A percentile compares a stretch with the other conserved stretches of the same genome.
These are phyloP conservation scores for Cucumis melo DNA, from an alignment of 306 rosid genomes.

Conservation along the genomic window DNA sequence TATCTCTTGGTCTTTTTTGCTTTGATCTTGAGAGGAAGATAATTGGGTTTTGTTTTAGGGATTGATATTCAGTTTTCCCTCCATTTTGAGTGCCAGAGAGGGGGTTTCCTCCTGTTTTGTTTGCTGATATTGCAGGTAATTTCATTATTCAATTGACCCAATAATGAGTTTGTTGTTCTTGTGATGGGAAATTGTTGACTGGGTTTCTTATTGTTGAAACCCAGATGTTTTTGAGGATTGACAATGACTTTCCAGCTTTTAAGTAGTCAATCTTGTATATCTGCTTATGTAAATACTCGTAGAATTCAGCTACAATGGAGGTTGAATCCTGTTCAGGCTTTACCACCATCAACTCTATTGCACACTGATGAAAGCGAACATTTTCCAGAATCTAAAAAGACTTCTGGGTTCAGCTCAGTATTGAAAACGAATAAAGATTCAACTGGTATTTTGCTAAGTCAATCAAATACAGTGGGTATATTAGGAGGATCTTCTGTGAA, in stretches of 20 bases:
- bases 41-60: not conserved
- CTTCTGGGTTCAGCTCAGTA: conserved; percentile 20
- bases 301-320: conserved; percentile 24
- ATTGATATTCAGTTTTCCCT: not conserved
- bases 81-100: not conserved
- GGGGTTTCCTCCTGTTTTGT: not conserved
- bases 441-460: conserved; percentile 20
- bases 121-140: conserved; percentile 2
- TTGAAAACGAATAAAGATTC: conserved; percentile 21
- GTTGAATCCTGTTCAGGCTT: conserved; percentile 34
- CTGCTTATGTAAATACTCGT: conserved; percentile 21
- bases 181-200: conserved; percentile 2
- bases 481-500: conserved; percentile 57
- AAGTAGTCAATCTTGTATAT: conserved; percentile 26
- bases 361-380: conserved; percentile 38
- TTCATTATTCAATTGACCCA: not conserved
- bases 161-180: not conserved
- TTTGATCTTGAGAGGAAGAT: not conserved
- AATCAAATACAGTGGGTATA: conserved; percentile 38
- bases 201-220: conserved; percentile 13
- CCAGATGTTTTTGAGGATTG: conserved; percentile 16
- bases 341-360: conserved; percentile 32
- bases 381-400: conserved; percentile 22
- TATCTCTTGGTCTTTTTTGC: not conserved
- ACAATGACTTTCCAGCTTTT: conserved; percentile 25